Conservation (phyloP, 2,329 filamentous ascomycete genomes). For the Pseudogymnoascus sp. region DNA sequence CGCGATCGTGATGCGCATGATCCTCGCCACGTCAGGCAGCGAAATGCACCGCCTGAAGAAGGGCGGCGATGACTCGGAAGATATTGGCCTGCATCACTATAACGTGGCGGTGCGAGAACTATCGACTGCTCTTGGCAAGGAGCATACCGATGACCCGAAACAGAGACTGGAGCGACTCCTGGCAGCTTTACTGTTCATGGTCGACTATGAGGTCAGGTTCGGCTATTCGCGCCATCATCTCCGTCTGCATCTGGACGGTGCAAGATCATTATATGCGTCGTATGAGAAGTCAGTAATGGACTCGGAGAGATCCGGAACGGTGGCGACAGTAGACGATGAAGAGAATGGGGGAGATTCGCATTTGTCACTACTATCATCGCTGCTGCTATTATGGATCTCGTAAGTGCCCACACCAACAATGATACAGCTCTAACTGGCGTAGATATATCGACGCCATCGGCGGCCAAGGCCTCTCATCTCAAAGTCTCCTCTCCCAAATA, state of each 20-base stretch:
- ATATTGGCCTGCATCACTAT: constrained; percentile 1
- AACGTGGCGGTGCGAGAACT: background rate
- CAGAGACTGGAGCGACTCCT: background rate
- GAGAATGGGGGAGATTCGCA: background rate
- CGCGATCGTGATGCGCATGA: constrained; percentile 35
- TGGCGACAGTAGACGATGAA: background rate
- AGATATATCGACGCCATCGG: background rate
- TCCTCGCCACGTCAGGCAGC: constrained; percentile 32
- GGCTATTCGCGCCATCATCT: constrained; percentile 8
- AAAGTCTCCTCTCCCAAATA: constrained; percentile 3
- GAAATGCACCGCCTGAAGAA: constrained; percentile 28
- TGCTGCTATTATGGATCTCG: background rate
- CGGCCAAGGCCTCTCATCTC: background rate
- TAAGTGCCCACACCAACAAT: background rate
- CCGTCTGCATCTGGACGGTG: background rate
- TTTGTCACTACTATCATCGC: background rate
- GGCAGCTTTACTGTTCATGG: background rate
- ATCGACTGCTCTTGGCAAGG: background rate
- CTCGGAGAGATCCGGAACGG: background rate
- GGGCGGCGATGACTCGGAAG: background rate
- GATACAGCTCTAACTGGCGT: background rate
- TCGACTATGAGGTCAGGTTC: background rate
- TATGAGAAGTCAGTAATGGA: constrained; percentile 1
- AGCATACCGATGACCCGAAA: constrained; percentile 11
- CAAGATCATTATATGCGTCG: background rate